Percentiles rank a stretch among this genome's conserved stretches.
Conservation (phyloP, 2,329 filamentous ascomycete genomes). For the Neofusicoccum parvum region DNA sequence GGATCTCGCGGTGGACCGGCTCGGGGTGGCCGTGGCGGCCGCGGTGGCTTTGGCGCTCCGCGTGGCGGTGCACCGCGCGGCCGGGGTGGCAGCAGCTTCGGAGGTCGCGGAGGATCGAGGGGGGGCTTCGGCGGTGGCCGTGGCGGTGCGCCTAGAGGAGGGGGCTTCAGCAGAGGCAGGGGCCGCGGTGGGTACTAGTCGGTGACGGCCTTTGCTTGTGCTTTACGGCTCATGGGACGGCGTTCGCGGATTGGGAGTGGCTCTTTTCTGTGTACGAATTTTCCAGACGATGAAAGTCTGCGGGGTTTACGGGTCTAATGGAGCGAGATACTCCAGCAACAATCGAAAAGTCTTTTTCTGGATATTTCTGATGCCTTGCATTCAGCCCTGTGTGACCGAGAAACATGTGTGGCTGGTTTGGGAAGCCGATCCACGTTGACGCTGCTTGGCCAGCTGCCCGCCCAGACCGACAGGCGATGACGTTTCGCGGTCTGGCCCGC, state of each 20-base stretch:
- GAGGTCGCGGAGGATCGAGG: conserved; percentile 48
- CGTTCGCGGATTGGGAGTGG: conserved; percentile 23
- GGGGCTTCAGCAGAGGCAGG: conserved; percentile 21
- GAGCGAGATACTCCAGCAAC: conserved; percentile 10
- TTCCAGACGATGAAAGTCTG: conserved; percentile 19
- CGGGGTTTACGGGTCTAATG: conserved; percentile 12
- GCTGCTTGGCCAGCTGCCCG: neutral
- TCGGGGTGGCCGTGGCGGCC: conserved; percentile 39
- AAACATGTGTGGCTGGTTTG: conserved; percentile 6
- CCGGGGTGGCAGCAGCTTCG: conserved; percentile 45
- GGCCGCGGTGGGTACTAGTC: conserved; percentile 28
- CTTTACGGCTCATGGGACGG: conserved; percentile 25
- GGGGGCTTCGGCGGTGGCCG: conserved; percentile 46
- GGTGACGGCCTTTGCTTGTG: conserved; percentile 26
- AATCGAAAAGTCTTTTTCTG: conserved; percentile 9
- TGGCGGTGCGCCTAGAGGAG: conserved; percentile 27
- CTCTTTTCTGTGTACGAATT: conserved; percentile 21
- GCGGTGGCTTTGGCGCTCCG: conserved; percentile 56
- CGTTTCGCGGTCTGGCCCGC: conserved; percentile 19
- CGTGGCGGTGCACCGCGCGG: conserved; percentile 48
- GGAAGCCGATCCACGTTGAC: conserved; percentile 18
- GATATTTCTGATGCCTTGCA: neutral
- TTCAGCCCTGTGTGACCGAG: conserved; percentile 11
- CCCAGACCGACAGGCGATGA: conserved; percentile 6
- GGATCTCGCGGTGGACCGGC: conserved; percentile 50